Base-by-base conservation (phyloP, 768 basidiomycete species). In the Rhizopogon vesiculosus region DNA sequence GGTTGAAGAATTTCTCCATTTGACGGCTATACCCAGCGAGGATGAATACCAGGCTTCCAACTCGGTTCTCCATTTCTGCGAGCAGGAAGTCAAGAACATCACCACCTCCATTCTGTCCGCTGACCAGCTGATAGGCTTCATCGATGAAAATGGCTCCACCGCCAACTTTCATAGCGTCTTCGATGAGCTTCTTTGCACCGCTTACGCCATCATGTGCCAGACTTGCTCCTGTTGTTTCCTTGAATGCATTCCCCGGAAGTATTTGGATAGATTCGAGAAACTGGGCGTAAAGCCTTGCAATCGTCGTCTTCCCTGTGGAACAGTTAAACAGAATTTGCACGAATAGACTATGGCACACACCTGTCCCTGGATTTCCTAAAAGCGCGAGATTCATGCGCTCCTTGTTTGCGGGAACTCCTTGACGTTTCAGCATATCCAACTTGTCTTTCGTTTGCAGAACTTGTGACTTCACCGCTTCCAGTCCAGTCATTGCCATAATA, bases 291-390 rank as follows among this genome's bases (percentile, higher is more conserved):
- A 73, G 75, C 13, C 85, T 67, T 4, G 83, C 84, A n/a, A 86
- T 73, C 0, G 84, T 85, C 0, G 84, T 85, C 70, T 85, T 85
- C 1, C 83, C 83, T 84, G 53, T 13, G 13, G 15, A 33, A 33
- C 41, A 28, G 18, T 8, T 28, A 6, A 38, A 35, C 15, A 22
- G 35, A 54, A 25, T 29, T 15, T 10, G 18, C 6, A 8, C 15
- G 9, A 25, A 22, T 16, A 22, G 8, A 48, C 41, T 44, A 31
- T 8, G 9, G 44, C 54, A 19, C 72, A 33, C 57, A 85, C 85
- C 85, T 61, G 85, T 86, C 6, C 84, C 85, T n/a, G 85, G 84
- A 63, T 86, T 86, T 16, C 85, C 85, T 2, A 84, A 74, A n/a
- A 86, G 68, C 7, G 72, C 75, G 29, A 76, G 72, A 63, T 85